phyloP scores from a whole-genome alignment of 2,329 filamentous ascomycete genomes.

The Cladophialophora carrionii region DNA sequence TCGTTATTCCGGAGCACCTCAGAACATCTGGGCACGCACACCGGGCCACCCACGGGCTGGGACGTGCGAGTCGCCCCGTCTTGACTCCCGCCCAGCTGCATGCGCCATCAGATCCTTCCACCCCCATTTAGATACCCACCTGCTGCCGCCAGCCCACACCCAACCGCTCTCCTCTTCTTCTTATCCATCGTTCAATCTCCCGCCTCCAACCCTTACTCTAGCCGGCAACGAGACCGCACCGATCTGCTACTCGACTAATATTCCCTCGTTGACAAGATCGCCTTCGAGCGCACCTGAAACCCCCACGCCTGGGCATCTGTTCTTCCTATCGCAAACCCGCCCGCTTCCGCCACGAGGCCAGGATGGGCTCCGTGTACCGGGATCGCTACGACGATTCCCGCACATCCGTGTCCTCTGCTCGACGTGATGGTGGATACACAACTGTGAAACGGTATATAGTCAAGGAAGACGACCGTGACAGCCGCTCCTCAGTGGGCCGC shows the following conservation, averaged over 20 bases:
- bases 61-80: constrained; percentile 25
- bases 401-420: constrained; percentile 39
- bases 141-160: constrained; percentile 27
- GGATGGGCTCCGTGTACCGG: constrained; percentile 40
- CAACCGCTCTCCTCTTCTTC: constrained; percentile 23
- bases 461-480: constrained; percentile 44
- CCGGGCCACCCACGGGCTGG: neutral
- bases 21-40: constrained; percentile 12
- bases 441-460: constrained; percentile 64
- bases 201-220: neutral
- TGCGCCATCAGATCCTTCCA: constrained; percentile 29
- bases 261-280: neutral
- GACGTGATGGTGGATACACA: constrained; percentile 52
- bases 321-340: neutral
- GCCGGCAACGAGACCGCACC: neutral
- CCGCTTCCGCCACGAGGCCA: constrained; percentile 8
- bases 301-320: neutral
- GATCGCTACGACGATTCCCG: constrained; percentile 49
- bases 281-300: constrained; percentile 7
- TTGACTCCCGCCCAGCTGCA: constrained; percentile 5
- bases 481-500: constrained; percentile 42
- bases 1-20: neutral
- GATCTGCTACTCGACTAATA: neutral
- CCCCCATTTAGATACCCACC: constrained; percentile 16
- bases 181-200: constrained; percentile 26